Evolutionary conservation across 345 rosid genomes (phyloP), one percentile per base, ranked within the genome.

Genomic region (Eucalyptus urophylla): DNA sequence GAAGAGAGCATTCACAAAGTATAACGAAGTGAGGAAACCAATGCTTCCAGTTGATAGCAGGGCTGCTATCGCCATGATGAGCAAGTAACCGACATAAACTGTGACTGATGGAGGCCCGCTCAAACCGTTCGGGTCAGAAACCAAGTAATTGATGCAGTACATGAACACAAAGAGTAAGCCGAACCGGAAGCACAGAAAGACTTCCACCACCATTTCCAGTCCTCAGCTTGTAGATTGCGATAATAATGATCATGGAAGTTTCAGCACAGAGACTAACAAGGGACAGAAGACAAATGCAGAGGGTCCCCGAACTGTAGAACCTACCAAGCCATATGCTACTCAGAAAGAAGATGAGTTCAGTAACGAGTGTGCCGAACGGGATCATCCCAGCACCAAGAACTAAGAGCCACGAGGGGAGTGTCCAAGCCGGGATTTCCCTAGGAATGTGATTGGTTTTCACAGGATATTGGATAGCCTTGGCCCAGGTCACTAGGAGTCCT

Each of bases 141-240:
- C 80, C 87, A 90, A 85, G 91, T 90, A 90, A 50, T 49, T 60
- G 89, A 58, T 47, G 49, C 37, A 58, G 86, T 83, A 81, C 76
- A 90, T 87, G 89, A 90, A 90, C 22, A 90, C 89, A 54, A 87
- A 90, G 19, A 81, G 3, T 87, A 65, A 56, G 27, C 87, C 3
- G 89, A 90, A 43, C 91, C 69, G 1, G 89, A 87, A 43, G 87
- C 91, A 47, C 24, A 90, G 72, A 90, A 90, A 45, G 91, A 76
- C 44, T 83, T 90, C 87, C 91, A 90, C 89, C 91, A 90, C 91
- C 89, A 90, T 49, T 62, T 45, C 85, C 67, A 90, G 33, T 90
- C 91, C 87, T 72, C 87, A 6, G 44, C 91, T 29, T 3, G 45
- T 25, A 87, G 86, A 62, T 60, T 60, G 60, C 43, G 43, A 44